Base-by-base conservation (phyloP, 225 moss, liverwort and hornwort genomes). In the Sphagnum tenellum region DNA sequence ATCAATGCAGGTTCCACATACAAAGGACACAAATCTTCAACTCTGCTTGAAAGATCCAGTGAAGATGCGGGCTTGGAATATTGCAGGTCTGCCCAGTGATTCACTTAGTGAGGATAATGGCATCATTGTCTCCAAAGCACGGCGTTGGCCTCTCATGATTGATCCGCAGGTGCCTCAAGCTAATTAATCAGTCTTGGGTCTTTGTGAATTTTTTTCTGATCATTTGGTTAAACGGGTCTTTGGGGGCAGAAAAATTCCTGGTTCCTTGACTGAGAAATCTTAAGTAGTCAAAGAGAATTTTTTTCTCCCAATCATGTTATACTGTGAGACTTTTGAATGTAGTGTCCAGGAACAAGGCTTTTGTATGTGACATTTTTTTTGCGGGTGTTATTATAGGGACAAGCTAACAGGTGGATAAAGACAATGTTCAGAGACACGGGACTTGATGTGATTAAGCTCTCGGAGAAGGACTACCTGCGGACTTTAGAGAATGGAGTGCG, bases 401-500 rank as follows among this genome's bases (percentile, higher is more conserved):
- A 94, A 82, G 94, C 94, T 6, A 94, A 94, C 3, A 94, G 86
- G 45, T 94, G 94, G 94, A 91, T 94, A 12, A 94, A 94, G 48
- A 89, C 83, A 58, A 94, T 89, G 90, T 94, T 87, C 51, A 94
- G 80, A 70, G 94, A 91, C 62, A 73, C 80, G 70, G 94, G 94
- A 44, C 73, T 87, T 67, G 94, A 94, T 73, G 86, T 94, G 51
- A 94, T 89, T 11, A 94, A 91, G 49, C 64, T 94, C 1, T 85
- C 91, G 1, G 91, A 94, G 55, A 91, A 74, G 69, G 89, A 94
- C 45, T 94, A 94, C 66, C 77, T 94, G 11, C 80, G 91, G 45
- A 94, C 94, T 4, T 29, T 94, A 61, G 94, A 94, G 46, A 94
- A 94, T 52, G 94, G 89, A 53, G 85, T 94, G 9, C 70, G 85